phyloP scores from a whole-genome alignment of 495 filamentous ascomycete species.

The Neurospora sp. region DNA sequence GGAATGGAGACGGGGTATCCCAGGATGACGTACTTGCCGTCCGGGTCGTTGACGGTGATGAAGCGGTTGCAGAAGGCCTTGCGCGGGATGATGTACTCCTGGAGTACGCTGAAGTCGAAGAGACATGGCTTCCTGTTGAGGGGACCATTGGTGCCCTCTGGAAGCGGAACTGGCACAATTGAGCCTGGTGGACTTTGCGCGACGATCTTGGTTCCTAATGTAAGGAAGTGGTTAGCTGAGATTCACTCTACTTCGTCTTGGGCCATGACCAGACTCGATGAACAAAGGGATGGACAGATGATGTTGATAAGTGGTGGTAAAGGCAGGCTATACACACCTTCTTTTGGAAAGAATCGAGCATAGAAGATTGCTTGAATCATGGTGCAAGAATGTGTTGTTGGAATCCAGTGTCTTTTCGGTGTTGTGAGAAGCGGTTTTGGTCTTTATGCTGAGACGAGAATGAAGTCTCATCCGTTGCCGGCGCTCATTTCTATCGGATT shows the following conservation, averaged over 20 bases:
- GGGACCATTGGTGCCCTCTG: conserved; percentile 27
- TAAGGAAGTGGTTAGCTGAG: neutral
- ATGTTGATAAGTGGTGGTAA: neutral
- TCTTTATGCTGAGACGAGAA: neutral
- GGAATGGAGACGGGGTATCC: conserved; percentile 84
- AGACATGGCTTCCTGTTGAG: conserved; percentile 49
- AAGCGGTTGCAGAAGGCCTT: conserved; percentile 84
- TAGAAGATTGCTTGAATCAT: conserved; percentile 97
- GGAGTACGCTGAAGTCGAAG: conserved; percentile 72
- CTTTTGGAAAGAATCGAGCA: conserved; percentile 78
- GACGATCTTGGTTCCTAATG: conserved; percentile 66
- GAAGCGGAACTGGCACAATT: conserved; percentile 48
- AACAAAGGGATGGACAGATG: neutral
- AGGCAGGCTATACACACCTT: conserved; percentile 46
- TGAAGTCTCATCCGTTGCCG: neutral
- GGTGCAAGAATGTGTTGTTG: neutral
- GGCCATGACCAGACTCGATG: neutral
- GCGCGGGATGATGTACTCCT: conserved; percentile 85
- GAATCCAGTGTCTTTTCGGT: neutral
- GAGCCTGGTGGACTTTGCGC: conserved; percentile 64
- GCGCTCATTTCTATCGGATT: neutral
- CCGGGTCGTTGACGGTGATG: conserved; percentile 61
- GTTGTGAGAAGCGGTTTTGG: neutral
- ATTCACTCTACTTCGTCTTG: neutral
- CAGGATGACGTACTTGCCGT: conserved; percentile 68